Evolutionary conservation across 2,329 filamentous ascomycete genomes (phyloP).

Genomic region (Sporothrix inflata): DNA sequence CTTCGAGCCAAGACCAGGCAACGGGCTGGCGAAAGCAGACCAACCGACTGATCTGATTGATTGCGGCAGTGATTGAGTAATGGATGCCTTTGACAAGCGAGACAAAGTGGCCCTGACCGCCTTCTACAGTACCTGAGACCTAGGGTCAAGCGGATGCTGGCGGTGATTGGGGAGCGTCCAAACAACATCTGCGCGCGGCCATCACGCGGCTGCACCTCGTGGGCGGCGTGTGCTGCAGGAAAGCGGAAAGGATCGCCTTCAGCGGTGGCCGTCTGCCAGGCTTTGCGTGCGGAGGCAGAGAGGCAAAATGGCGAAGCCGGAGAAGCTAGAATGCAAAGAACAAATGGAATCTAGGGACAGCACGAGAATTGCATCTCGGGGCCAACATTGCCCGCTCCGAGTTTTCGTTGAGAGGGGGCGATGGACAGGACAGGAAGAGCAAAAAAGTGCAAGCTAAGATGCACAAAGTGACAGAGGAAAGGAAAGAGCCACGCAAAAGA

Average conservation of each 20-base stretch:
- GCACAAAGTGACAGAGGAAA: background rate
- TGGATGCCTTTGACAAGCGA: background rate
- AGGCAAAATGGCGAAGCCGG: background rate
- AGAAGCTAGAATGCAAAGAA: background rate
- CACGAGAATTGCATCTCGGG: background rate
- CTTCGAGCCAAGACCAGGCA: constrained; percentile 16
- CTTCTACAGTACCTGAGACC: constrained; percentile 4
- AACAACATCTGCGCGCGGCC: background rate
- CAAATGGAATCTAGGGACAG: background rate
- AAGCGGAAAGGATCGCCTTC: background rate
- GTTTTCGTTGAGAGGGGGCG: background rate
- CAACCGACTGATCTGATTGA: background rate
- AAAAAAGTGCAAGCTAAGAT: background rate
- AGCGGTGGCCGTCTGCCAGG: background rate
- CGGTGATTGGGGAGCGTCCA: background rate
- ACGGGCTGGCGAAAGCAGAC: background rate
- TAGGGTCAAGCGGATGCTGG: background rate
- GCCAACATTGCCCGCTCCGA: background rate
- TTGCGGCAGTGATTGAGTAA: background rate
- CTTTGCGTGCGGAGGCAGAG: background rate
- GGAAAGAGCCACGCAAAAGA: background rate
- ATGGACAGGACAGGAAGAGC: background rate
- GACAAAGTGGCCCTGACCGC: background rate
- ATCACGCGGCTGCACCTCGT: constrained; percentile 14
- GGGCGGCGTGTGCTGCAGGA: background rate